A percentile compares a stretch with the other conserved stretches of the same genome.
phyloP scores from a whole-genome alignment of 768 basidiomycete species.

The Phaeotremella fagi region DNA sequence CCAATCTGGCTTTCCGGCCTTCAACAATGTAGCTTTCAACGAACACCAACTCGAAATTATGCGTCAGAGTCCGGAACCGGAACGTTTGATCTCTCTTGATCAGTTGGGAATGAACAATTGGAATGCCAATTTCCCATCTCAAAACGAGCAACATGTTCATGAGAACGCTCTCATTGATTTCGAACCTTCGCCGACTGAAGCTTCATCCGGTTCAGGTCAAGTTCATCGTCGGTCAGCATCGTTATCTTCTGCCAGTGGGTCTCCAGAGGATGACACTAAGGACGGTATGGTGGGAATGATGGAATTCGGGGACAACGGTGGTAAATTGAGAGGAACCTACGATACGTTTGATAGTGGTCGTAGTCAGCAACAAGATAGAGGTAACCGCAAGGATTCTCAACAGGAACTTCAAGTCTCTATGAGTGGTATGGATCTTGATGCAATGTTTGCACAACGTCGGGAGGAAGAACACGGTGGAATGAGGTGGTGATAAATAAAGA shows the following conservation, averaged over 20 bases:
- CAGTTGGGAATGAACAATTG: slow-evolving; percentile 3
- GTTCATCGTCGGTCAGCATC: slow-evolving; percentile 19
- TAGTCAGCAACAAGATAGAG: slow-evolving; percentile 12
- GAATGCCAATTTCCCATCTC: neutral
- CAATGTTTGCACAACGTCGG: slow-evolving; percentile 13
- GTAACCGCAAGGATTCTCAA: slow-evolving; percentile 17
- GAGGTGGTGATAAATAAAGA: slow-evolving; percentile 22
- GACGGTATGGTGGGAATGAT: slow-evolving; percentile 1
- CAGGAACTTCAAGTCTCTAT: slow-evolving; percentile 24
- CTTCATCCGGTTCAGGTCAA: slow-evolving; percentile 3
- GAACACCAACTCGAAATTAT: slow-evolving; percentile 23
- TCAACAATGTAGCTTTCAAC: neutral
- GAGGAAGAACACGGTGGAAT: slow-evolving; percentile 26
- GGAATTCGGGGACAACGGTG: slow-evolving; percentile 5
- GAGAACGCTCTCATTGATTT: slow-evolving; percentile 15
- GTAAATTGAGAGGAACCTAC: neutral
- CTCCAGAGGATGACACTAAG: slow-evolving; percentile 4
- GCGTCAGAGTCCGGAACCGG: slow-evolving; percentile 33
- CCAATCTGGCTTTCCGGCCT: neutral
- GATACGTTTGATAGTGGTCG: neutral
- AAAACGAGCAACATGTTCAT: no score
- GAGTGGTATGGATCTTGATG: slow-evolving; percentile 20
- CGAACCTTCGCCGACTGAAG: slow-evolving; percentile 20
- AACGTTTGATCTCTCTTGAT: slow-evolving; percentile 13
- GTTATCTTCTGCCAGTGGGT: slow-evolving; percentile 10